Conservation (phyloP, 768 basidiomycete genomes). For the Polyporus arcularius region DNA sequence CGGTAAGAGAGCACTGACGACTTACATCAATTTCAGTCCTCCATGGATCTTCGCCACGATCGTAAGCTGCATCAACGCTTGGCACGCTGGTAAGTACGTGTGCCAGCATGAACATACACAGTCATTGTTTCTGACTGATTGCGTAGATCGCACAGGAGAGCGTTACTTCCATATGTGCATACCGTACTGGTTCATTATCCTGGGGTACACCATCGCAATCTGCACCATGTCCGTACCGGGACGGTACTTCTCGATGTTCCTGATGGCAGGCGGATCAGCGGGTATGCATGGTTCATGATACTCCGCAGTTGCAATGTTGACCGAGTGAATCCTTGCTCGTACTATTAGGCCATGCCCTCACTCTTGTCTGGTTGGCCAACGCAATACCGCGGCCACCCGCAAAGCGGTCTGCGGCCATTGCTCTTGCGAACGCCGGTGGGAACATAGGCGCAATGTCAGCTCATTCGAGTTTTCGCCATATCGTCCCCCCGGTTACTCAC, state of each 20-base stretch:
- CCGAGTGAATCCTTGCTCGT: no score
- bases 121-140: neutral
- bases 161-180: slow-evolving; percentile 60
- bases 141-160: slow-evolving; percentile 57
- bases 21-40: slow-evolving; percentile 40
- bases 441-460: slow-evolving; percentile 59
- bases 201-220: slow-evolving; percentile 62
- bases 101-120: neutral
- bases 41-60: slow-evolving; percentile 63
- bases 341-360: slow-evolving; percentile 40
- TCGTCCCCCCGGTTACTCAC: neutral
- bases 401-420: slow-evolving; percentile 57
- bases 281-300: slow-evolving; percentile 25
- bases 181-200: slow-evolving; percentile 61
- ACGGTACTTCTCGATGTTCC: slow-evolving; percentile 62
- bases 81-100: slow-evolving; percentile 51
- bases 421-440: slow-evolving; percentile 61
- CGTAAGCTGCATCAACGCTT: slow-evolving; percentile 51
- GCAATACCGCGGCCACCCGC: slow-evolving; percentile 61
- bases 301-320: no score
- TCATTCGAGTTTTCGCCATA: neutral
- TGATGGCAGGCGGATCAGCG: slow-evolving; percentile 60
- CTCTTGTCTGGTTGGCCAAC: slow-evolving; percentile 64
- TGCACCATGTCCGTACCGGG: slow-evolving; percentile 51
- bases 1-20: neutral